Evolutionary conservation across 116 monocot species (phyloP), one percentile per base, ranked within the genome.

Genomic region (Trichopus zeylanicus): DNA sequence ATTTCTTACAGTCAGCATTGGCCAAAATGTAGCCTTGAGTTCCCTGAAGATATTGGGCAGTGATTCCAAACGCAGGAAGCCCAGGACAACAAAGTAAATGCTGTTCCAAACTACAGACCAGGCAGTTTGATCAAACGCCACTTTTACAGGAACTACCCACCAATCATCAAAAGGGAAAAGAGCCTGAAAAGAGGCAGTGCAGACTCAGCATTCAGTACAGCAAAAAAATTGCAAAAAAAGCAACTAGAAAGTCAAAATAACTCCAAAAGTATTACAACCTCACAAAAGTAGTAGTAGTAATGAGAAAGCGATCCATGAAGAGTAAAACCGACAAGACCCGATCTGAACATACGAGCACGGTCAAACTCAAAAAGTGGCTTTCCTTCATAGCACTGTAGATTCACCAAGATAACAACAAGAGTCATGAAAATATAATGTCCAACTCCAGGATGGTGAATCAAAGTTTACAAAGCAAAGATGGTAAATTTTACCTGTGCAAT

Each of bases 241-340:
- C 20, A 20, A 20, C 4, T 8, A 30, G 4, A 31, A 23, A 33
- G 37, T 34, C 25, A 60, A 52, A 23, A 60, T 13, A 56, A 26
- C 20, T 3, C 23, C 22, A 28, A 12, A 26, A n/a, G 48, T 47
- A 2, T 12, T 52, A 31, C 54, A 53, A 93, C 89, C 95, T 95
- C 95, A 29, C 95, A 95, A 47, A 90, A 69, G 39, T 95, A 59
- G 55, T 95, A 95, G 49, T 95, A 95, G 57, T 95, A 90, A 56
- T 95, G 95, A 67, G 95, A 95, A 76, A 95, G 90, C 6, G 95
- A 95, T 23, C 95, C 95, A 53, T 95, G 90, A 32, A 95, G 81
- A 25, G 84, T 70, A 68, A 95, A 95, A 18, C 95, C 95, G 21
- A 87, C 91, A 46, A 87, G 64, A 15, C 95, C 91, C 51, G 95